These are phyloP conservation scores for Datisca glomerata DNA, from an alignment of 306 rosid genomes.

Conservation along the genomic window DNA sequence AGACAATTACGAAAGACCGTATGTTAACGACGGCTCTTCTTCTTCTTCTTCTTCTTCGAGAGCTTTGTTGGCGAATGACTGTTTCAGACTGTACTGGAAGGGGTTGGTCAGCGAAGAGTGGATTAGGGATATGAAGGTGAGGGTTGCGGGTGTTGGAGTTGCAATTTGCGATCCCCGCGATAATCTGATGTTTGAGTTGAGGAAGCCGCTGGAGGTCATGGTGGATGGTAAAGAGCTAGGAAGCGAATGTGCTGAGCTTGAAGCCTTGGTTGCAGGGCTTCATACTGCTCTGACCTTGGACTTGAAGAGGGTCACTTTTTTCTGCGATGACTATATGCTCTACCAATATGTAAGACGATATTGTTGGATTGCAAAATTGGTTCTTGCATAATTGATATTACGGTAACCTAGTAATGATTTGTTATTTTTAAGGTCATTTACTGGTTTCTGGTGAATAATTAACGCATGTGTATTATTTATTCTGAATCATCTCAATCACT, in stretches of 20 bases:
- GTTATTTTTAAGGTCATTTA: too few species aligned
- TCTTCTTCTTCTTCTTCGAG: conserved; percentile 6
- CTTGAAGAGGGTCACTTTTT: conserved; percentile 15
- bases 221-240: conserved; percentile 14
- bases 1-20: conserved; percentile 27
- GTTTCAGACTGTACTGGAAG: conserved; percentile 27
- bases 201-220: conserved; percentile 21
- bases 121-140: conserved; percentile 24
- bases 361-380: too few species aligned
- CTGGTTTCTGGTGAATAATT: too few species aligned
- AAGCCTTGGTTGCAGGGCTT: conserved; percentile 33
- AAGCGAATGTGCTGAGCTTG: conserved; percentile 21
- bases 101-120: conserved; percentile 42
- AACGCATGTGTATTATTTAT: too few species aligned
- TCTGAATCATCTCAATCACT: too few species aligned
- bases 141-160: conserved; percentile 27
- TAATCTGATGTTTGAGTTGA: conserved; percentile 25
- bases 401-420: too few species aligned
- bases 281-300: conserved; percentile 21
- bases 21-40: conserved; percentile 32
- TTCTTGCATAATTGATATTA: too few species aligned
- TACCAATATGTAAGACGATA: conserved; percentile 40
- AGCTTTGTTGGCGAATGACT: conserved; percentile 8
- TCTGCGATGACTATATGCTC: conserved; percentile 23
- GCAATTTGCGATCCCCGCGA: conserved; percentile 33